Percentiles rank a stretch among this genome's conserved stretches.
Evolutionary conservation across 129 eudicot genomes (phyloP).

Genomic region (Flaveria robusta): DNA sequence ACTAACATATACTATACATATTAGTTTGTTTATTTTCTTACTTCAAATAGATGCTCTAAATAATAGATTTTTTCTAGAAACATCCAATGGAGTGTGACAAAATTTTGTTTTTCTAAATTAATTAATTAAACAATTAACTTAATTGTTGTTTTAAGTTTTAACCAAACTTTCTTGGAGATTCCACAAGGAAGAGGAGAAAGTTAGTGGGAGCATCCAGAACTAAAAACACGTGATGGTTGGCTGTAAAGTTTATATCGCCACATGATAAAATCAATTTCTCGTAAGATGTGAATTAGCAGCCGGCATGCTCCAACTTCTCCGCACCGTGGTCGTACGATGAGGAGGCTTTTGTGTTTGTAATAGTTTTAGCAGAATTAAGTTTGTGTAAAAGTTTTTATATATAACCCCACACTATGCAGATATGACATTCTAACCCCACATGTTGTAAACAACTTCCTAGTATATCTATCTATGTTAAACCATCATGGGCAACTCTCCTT

Average conservation of each 20-base stretch:
- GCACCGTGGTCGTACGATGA: not conserved
- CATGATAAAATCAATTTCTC: conserved; percentile 17
- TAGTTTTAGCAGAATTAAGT: not conserved
- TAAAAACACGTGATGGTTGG: conserved; percentile 39
- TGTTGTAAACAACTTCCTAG: no score
- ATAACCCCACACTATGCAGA: not conserved
- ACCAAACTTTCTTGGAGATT: conserved; percentile 30
- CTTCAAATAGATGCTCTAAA: no score
- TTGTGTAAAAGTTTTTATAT: conserved; percentile 4
- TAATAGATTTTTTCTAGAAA: no score
- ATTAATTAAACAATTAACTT: not conserved
- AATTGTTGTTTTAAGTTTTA: not conserved
- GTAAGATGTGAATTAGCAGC: not conserved
- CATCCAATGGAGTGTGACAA: no score
- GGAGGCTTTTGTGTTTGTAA: not conserved
- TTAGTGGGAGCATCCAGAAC: conserved; percentile 33
- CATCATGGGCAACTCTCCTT: no score
- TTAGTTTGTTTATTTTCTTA: no score
- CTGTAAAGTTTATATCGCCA: conserved; percentile 30
- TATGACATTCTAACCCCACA: not conserved
- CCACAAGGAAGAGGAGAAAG: conserved; percentile 15
- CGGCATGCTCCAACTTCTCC: conserved; percentile 25
- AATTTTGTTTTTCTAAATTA: no score
- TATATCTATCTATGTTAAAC: no score
- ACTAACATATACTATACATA: no score